Conservation (phyloP, 2,329 filamentous ascomycete genomes). For the Graphilbum sp. region DNA sequence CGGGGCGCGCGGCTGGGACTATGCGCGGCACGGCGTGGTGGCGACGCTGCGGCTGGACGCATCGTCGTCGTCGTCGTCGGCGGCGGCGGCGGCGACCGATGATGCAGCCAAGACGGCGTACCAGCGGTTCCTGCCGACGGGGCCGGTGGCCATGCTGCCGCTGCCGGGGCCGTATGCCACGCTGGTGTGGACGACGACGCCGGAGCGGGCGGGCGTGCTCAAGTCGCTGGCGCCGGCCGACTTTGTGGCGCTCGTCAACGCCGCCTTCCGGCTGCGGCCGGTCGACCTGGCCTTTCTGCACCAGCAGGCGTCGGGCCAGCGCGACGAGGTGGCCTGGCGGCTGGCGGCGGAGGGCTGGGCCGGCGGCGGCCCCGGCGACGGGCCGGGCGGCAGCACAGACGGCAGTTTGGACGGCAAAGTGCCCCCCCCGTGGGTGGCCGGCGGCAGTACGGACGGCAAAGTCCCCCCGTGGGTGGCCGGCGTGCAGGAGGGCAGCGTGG, state of each 20-base stretch:
- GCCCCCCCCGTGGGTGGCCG: too few species aligned
- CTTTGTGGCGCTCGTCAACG: constrained; percentile 80
- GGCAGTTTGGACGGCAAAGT: too few species aligned
- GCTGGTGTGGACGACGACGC: constrained; percentile 88
- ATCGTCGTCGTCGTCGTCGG: too few species aligned
- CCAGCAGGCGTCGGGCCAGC: constrained; percentile 24
- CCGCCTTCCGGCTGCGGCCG: constrained; percentile 68
- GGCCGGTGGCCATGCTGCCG: constrained; percentile 81
- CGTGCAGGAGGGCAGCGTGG: constrained; percentile 65
- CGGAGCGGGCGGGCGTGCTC: constrained; percentile 58
- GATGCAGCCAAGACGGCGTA: constrained; percentile 59
- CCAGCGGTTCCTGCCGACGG: constrained; percentile 85
- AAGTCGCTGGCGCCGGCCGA: constrained; percentile 58
- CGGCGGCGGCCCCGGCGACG: constrained; percentile 23
- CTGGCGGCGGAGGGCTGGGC: constrained; percentile 23
- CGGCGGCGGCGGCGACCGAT: constrained; percentile 27
- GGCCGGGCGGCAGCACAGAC: too few species aligned
- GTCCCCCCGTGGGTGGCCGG: constrained; percentile 49
- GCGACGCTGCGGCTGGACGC: constrained; percentile 64
- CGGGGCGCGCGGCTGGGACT: constrained; percentile 79
- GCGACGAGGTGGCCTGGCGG: constrained; percentile 52
- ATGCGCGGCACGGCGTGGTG: constrained; percentile 76
- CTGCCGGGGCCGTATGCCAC: constrained; percentile 70
- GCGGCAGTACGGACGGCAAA: constrained; percentile 30
- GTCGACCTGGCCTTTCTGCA: constrained; percentile 77